Conservation (phyloP, 2,329 filamentous ascomycete genomes). For the Zopfia rhizophila region DNA sequence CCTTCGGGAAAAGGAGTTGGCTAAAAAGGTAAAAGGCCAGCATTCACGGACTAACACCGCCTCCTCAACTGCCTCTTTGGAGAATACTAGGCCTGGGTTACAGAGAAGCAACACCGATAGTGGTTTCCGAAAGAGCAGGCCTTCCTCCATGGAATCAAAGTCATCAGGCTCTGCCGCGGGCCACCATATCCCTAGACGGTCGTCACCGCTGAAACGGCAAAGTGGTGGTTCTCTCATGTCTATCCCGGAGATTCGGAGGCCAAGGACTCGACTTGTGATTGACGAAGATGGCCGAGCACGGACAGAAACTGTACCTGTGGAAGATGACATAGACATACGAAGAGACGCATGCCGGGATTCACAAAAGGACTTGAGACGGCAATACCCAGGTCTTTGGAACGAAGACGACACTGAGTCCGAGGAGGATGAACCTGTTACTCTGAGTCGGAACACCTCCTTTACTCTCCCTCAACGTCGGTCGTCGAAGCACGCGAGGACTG, state of each 20-base stretch:
- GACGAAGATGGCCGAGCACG: constrained; percentile 60
- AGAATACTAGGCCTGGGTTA: constrained; percentile 45
- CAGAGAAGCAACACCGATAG: constrained; percentile 60
- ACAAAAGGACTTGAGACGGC: constrained; percentile 40
- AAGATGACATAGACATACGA: constrained; percentile 48
- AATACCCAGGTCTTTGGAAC: constrained; percentile 58
- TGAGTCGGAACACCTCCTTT: constrained; percentile 51
- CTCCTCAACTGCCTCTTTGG: constrained; percentile 50
- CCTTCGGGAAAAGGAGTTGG: constrained; percentile 45
- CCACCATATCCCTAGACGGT: constrained; percentile 52
- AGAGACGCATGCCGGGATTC: constrained; percentile 35
- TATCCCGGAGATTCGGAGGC: constrained; percentile 57
- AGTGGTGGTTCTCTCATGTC: constrained; percentile 54
- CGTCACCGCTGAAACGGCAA: constrained; percentile 60
- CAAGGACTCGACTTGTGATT: constrained; percentile 57
- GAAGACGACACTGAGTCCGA: constrained; percentile 53
- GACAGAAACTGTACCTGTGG: constrained; percentile 55
- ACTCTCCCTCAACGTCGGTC: constrained; percentile 42
- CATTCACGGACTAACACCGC: constrained; percentile 54
- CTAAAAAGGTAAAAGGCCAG: constrained; percentile 42
- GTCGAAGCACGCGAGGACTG: constrained; percentile 48
- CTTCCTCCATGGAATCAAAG: constrained; percentile 42
- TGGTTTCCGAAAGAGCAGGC: constrained; percentile 45
- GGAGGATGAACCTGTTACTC: constrained; percentile 41
- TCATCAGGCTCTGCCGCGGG: constrained; percentile 32